Percentiles rank a stretch among this genome's conserved stretches.
phyloP scores from a whole-genome alignment of 2,329 filamentous ascomycete species.

The Penicillium sp. region DNA sequence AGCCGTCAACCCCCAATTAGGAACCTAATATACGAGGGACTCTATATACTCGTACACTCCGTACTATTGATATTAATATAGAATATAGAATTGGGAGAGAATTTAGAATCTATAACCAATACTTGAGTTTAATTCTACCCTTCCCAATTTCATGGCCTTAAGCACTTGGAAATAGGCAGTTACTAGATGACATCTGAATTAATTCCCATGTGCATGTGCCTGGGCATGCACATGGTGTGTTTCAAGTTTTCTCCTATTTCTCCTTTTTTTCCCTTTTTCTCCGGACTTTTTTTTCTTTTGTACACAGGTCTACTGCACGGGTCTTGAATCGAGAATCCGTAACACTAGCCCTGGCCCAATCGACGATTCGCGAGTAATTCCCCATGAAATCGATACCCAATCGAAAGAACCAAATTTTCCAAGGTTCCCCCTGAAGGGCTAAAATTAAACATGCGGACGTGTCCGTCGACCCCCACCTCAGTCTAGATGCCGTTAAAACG shows the following conservation, averaged over 20 bases:
- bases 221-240: no score
- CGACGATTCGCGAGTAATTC: neutral
- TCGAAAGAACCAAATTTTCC: neutral
- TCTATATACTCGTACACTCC: no score
- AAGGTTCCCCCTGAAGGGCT: neutral
- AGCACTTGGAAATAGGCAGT: neutral
- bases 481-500: slow-evolving; percentile 22
- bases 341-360: neutral
- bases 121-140: neutral
- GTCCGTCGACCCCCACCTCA: slow-evolving; percentile 12
- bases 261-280: neutral
- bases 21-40: neutral
- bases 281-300: neutral
- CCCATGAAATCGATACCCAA: neutral
- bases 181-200: neutral
- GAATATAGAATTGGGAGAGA: no score
- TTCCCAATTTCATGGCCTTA: neutral
- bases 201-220: no score
- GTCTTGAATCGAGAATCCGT: neutral
- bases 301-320: neutral
- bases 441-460: slow-evolving; percentile 13
- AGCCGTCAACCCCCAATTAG: neutral
- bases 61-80: no score
- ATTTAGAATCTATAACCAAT: no score
- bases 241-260: neutral